Conservation (phyloP, 441 rosid genomes). For the Caryocar brasiliense region DNA sequence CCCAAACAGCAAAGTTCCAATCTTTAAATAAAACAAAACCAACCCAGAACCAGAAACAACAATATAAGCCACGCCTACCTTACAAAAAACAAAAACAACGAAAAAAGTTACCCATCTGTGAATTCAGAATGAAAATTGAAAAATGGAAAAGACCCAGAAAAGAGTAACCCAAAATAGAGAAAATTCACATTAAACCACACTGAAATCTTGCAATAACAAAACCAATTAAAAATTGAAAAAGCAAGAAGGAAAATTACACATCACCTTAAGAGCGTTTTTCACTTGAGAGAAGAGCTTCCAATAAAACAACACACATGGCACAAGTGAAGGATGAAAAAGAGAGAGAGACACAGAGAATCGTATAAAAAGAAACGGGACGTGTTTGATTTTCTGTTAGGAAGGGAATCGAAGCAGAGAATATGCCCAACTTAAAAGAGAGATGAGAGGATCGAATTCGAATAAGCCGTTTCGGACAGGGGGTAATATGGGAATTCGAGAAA, state of each 20-base stretch:
- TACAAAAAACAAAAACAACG: background rate
- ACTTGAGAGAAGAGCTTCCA: background rate
- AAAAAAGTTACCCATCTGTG: too few species aligned
- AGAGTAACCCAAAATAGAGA: too few species aligned
- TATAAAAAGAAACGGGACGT: background rate
- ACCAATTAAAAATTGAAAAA: too few species aligned
- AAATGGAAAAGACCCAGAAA: too few species aligned
- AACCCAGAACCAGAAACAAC: background rate
- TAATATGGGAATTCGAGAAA: slow-evolving; percentile 11
- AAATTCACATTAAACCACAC: too few species aligned
- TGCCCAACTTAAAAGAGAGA: slow-evolving; percentile 12
- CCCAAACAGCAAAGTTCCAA: background rate
- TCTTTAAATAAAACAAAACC: background rate
- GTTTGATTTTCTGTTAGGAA: slow-evolving; percentile 1
- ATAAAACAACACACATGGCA: too few species aligned
- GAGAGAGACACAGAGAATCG: background rate
- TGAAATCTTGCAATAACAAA: too few species aligned
- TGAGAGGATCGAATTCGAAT: background rate
- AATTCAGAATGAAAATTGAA: too few species aligned
- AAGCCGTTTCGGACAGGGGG: slow-evolving; percentile 17
- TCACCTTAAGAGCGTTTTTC: slow-evolving; percentile 12
- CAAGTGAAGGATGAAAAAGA: background rate
- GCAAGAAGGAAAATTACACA: background rate
- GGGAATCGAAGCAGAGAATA: slow-evolving; percentile 35
- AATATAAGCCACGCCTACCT: too few species aligned